These are phyloP conservation scores for Mortierella claussenii DNA, from an alignment of 192 early-diverging fungal genomes.

Conservation along the genomic window DNA sequence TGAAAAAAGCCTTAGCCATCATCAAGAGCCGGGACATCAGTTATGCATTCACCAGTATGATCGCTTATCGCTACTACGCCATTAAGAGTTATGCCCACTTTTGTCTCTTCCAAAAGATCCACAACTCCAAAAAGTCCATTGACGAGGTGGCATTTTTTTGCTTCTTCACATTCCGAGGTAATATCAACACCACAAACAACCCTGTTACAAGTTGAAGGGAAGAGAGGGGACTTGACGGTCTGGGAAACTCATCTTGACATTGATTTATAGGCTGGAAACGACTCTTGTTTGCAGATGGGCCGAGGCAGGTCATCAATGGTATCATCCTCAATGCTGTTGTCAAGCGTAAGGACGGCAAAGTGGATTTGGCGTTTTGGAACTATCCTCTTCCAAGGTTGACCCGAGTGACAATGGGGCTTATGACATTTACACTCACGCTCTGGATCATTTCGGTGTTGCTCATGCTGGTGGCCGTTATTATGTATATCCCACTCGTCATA, in stretches of 20 bases:
- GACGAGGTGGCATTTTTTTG: constrained; percentile 84
- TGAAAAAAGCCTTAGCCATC: constrained; percentile 73
- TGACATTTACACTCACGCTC: constrained; percentile 72
- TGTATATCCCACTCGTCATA: constrained; percentile 83
- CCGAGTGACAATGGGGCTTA: constrained; percentile 37
- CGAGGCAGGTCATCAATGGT: constrained; percentile 78
- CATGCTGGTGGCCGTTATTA: constrained; percentile 67
- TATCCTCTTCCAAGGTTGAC: not conserved
- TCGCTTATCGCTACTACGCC: constrained; percentile 81
- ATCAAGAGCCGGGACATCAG: constrained; percentile 77
- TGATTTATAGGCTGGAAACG: constrained; percentile 88
- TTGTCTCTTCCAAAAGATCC: constrained; percentile 81
- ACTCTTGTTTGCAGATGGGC: constrained; percentile 83
- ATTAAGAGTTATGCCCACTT: constrained; percentile 81
- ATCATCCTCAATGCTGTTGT: constrained; percentile 59
- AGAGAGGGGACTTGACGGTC: not conserved
- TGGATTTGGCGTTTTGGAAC: constrained; percentile 4
- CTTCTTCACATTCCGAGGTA: constrained; percentile 85
- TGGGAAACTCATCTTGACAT: not conserved
- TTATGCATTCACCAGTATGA: constrained; percentile 76
- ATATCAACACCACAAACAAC: too few relatives aligned
- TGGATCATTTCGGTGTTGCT: constrained; percentile 68
- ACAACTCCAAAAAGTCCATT: constrained; percentile 64
- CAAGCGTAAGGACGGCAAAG: not conserved
- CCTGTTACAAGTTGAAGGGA: not conserved